phyloP scores from a whole-genome alignment of 345 rosid species.

The Nephelium lappaceum region DNA sequence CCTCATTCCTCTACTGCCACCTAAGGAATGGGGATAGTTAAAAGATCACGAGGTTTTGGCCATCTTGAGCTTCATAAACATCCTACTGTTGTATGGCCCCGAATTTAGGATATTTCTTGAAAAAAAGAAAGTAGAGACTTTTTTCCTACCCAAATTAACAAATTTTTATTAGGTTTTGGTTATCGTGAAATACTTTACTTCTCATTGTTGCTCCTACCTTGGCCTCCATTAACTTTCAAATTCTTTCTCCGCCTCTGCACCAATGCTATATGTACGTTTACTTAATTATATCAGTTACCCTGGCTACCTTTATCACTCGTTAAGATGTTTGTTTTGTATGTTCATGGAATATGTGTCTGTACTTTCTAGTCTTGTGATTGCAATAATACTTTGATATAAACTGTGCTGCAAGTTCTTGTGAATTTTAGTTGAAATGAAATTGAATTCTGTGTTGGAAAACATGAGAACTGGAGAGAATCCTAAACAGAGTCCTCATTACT shows the following conservation, averaged over 20 bases:
- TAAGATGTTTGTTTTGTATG: background rate
- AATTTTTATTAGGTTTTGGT: background rate
- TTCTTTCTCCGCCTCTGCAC: background rate
- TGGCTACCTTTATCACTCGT: background rate
- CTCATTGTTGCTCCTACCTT: background rate
- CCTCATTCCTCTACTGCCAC: background rate
- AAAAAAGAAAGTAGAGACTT: background rate
- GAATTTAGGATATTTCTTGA: background rate
- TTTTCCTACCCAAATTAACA: background rate
- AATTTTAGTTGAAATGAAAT: background rate
- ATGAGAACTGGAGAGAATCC: background rate
- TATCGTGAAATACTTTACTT: background rate
- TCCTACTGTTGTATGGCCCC: background rate
- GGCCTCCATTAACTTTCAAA: background rate
- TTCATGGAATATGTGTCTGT: background rate
- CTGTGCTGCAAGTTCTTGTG: constrained; percentile 1
- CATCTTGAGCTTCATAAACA: background rate
- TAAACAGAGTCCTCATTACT: background rate
- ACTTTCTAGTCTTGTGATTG: background rate
- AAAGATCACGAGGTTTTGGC: background rate
- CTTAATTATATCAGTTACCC: background rate
- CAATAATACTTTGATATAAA: background rate
- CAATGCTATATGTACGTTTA: background rate
- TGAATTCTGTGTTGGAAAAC: background rate
- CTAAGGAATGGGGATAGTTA: background rate